Conservation (phyloP, 2,329 filamentous ascomycete genomes). For the Trichoderma brevicompactum region DNA sequence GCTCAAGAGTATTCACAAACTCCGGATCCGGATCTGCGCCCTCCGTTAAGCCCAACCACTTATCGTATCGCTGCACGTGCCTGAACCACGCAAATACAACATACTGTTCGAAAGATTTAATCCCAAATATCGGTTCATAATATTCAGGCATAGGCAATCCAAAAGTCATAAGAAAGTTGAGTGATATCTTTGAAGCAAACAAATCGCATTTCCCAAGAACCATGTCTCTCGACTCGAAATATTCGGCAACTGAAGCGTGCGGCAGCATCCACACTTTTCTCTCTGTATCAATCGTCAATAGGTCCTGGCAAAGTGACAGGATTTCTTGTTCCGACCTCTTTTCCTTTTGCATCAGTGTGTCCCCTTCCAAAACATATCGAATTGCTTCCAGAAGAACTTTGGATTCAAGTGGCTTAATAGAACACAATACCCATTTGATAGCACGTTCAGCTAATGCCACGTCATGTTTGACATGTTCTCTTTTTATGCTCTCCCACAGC, state of each 20-base stretch:
- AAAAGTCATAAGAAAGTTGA: background rate
- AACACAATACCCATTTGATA: conserved; percentile 15
- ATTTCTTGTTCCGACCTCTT: conserved; percentile 5
- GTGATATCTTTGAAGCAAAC: background rate
- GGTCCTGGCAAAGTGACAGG: conserved; percentile 17
- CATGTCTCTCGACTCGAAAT: conserved; percentile 10
- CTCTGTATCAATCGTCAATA: conserved; percentile 9
- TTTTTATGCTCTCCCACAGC: conserved; percentile 13
- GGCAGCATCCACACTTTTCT: conserved; percentile 9
- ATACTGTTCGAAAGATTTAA: background rate
- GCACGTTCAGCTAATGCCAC: conserved; percentile 24
- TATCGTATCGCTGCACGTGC: conserved; percentile 3
- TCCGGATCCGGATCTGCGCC: background rate
- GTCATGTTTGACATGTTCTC: background rate
- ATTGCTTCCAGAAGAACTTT: background rate
- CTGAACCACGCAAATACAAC: background rate
- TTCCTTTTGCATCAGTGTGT: background rate
- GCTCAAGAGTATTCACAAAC: background rate
- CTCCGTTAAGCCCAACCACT: conserved; percentile 4
- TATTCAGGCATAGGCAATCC: background rate
- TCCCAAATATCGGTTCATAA: background rate
- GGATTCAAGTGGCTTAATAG: background rate
- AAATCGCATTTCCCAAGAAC: background rate
- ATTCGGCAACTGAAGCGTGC: conserved; percentile 28
- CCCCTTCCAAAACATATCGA: background rate